Percentiles rank a stretch among this genome's conserved stretches.
Evolutionary conservation across 768 basidiomycete genomes (phyloP).

Genomic region (Naematelia aurantialba): DNA sequence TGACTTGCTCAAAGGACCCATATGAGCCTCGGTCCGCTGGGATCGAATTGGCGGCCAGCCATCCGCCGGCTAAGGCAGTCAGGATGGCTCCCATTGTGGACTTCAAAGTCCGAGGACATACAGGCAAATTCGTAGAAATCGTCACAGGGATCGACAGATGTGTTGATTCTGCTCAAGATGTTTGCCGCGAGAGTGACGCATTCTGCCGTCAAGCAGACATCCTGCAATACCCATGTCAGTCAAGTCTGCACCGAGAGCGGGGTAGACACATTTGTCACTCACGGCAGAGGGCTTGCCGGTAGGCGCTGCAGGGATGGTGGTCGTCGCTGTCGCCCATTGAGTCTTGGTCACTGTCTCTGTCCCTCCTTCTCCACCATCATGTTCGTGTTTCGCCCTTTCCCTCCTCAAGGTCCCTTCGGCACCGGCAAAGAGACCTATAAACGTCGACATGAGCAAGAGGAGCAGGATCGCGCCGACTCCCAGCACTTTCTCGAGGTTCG

Average conservation of each 20-base stretch:
- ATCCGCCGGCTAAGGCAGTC: conserved; percentile 67
- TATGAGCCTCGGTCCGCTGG: conserved; percentile 76
- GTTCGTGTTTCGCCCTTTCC: conserved; percentile 18
- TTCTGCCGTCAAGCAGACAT: conserved; percentile 67
- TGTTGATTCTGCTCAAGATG: conserved; percentile 76
- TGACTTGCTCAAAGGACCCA: conserved; percentile 68
- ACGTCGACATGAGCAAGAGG: conserved; percentile 76
- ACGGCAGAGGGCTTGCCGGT: conserved; percentile 46
- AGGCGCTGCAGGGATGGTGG: conserved; percentile 45
- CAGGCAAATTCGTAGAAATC: conserved; percentile 91
- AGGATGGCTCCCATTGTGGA: background rate
- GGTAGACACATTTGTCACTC: background rate
- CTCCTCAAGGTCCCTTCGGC: conserved; percentile 69
- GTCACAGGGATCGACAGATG: conserved; percentile 83
- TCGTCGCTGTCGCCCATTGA: conserved; percentile 35
- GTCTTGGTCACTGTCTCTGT: conserved; percentile 39
- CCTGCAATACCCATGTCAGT: conserved; percentile 50
- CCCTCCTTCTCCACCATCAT: conserved; percentile 10
- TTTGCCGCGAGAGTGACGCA: conserved; percentile 80
- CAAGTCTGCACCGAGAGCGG: background rate
- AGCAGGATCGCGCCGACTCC: conserved; percentile 70
- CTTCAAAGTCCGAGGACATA: too few species aligned
- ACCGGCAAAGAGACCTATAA: conserved; percentile 89
- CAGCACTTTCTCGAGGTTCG: conserved; percentile 76
- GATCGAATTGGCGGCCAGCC: conserved; percentile 75